Percentiles rank a stretch among this genome's conserved stretches.
Evolutionary conservation across 371 early-diverging fungal species (phyloP).

Genomic region (Quaeritorhiza haematococci): DNA sequence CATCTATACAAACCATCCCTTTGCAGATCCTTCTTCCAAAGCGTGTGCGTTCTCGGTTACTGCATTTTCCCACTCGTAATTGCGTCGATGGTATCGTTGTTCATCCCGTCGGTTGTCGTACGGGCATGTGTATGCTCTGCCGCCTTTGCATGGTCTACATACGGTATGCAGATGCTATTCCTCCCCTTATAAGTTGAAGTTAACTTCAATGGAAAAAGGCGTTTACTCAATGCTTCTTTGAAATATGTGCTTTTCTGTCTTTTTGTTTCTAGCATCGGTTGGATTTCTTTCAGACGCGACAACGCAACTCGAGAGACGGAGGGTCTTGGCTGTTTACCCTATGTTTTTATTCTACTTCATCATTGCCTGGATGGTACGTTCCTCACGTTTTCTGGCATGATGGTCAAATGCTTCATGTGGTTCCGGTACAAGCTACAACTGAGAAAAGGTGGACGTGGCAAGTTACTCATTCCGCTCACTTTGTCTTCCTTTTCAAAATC

Average conservation of each 20-base stretch:
- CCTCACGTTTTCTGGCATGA: not conserved
- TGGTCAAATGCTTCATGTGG: too few species aligned
- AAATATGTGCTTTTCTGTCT: not conserved
- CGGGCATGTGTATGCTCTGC: not conserved
- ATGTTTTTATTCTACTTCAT: conserved; percentile 87
- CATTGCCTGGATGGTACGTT: conserved; percentile 79
- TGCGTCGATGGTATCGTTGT: conserved; percentile 63
- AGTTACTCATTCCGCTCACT: too few species aligned
- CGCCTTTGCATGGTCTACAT: not conserved
- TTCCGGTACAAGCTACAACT: too few species aligned
- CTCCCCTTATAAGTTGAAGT: too few species aligned
- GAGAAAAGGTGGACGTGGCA: too few species aligned
- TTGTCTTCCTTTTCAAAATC: too few species aligned
- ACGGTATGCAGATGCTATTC: too few species aligned
- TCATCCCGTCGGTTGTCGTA: conserved; percentile 38
- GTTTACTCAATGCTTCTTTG: too few species aligned
- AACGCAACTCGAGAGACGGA: conserved; percentile 72
- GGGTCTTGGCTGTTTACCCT: conserved; percentile 85
- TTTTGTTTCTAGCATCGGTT: conserved; percentile 61
- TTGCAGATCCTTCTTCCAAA: conserved; percentile 83
- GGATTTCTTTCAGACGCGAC: conserved; percentile 72
- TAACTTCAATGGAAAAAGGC: too few species aligned
- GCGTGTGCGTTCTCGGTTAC: conserved; percentile 92
- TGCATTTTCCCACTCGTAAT: conserved; percentile 89
- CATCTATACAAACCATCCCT: not conserved